Conservation (phyloP, 805 yeast genomes). For the Starmerella ratchasimensis region DNA sequence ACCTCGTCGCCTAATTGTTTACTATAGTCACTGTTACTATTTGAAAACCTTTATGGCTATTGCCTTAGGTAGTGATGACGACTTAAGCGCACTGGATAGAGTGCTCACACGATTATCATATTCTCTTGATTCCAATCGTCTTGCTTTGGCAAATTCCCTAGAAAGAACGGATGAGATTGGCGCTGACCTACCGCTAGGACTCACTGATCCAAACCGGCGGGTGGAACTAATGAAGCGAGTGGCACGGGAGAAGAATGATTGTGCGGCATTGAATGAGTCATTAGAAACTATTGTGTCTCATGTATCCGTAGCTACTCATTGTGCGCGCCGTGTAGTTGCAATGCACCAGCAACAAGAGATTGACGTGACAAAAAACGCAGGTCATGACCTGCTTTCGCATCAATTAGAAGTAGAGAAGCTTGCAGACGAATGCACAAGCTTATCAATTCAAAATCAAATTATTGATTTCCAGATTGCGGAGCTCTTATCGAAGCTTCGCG, state of each 20-base stretch:
- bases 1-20: no score
- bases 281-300: constrained; percentile 1
- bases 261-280: constrained; percentile 3
- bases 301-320: constrained; percentile 3
- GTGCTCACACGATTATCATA: constrained; percentile 19
- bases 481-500: constrained; percentile 1
- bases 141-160: constrained; percentile 16
- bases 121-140: constrained; percentile 17
- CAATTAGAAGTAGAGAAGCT: constrained; percentile 13
- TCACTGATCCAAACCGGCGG: constrained; percentile 7
- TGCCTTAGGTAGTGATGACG: constrained; percentile 20
- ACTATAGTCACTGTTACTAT: no score
- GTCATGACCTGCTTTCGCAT: constrained; percentile 11
- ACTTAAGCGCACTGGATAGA: constrained; percentile 20
- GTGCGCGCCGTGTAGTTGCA: constrained; percentile 4
- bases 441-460: constrained; percentile 2
- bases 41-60: no score
- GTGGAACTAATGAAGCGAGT: constrained; percentile 5
- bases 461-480: constrained; percentile 5
- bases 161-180: constrained; percentile 16
- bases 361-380: constrained; percentile 3
- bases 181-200: constrained; percentile 9
- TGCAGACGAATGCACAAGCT: constrained; percentile 6
- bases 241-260: constrained; percentile 8
- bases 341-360: constrained; percentile 6